These are phyloP conservation scores for Cavenderia fasciculata DNA, from an alignment of 78 protist genomes.

Conservation along the genomic window DNA sequence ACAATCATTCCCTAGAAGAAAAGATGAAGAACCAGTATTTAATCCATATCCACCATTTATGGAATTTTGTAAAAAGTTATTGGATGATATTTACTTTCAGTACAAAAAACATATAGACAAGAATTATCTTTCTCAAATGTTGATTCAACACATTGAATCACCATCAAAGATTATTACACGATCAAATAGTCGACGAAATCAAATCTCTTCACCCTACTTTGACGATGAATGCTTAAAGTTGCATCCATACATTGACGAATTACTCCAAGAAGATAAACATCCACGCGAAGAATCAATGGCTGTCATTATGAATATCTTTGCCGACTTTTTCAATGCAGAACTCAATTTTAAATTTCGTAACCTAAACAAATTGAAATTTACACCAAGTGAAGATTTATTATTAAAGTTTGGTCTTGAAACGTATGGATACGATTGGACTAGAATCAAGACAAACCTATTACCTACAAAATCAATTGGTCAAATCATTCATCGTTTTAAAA, in stretches of 20 bases:
- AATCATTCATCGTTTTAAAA: conserved; percentile 57
- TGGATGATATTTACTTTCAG: conserved; percentile 20
- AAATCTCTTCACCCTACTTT: background rate
- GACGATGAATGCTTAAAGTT: conserved; percentile 24
- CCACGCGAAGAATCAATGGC: conserved; percentile 48
- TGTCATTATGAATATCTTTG: conserved; percentile 19
- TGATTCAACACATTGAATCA: conserved; percentile 46
- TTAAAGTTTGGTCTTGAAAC: conserved; percentile 19
- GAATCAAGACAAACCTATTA: background rate
- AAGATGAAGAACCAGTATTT: too few species aligned
- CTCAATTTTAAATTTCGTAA: background rate
- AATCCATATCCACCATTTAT: background rate
- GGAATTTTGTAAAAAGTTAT: background rate
- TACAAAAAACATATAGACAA: conserved; percentile 43
- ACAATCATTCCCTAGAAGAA: background rate
- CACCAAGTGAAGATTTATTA: conserved; percentile 46
- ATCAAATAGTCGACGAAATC: conserved; percentile 10
- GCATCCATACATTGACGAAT: conserved; percentile 30
- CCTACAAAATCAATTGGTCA: conserved; percentile 53
- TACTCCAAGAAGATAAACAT: conserved; percentile 24
- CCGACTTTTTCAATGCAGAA: background rate
- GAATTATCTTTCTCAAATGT: background rate
- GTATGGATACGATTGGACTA: conserved; percentile 31
- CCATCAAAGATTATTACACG: conserved; percentile 54
- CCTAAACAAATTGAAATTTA: conserved; percentile 1